Evolutionary conservation across 768 basidiomycete species (phyloP).

Genomic region (Mycena maculata): DNA sequence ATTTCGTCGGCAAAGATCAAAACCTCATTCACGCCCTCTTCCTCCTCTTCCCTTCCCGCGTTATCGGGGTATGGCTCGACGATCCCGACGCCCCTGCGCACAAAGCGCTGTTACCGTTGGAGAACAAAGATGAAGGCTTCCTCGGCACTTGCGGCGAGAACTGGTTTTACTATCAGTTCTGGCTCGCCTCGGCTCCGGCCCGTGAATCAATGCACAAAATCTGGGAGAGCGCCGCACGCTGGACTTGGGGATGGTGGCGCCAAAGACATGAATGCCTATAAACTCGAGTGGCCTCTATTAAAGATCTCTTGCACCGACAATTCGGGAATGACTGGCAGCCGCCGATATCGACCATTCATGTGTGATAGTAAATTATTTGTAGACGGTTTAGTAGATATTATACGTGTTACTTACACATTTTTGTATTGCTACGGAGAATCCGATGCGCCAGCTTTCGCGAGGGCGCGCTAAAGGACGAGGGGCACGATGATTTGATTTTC

Average conservation of each 20-base stretch:
- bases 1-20: conserved; percentile 69
- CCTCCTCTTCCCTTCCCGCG: conserved; percentile 56
- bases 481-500: too few relatives aligned
- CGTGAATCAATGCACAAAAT: conserved; percentile 33
- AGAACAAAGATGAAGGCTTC: conserved; percentile 31
- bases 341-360: conserved; percentile 14
- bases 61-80: conserved; percentile 56
- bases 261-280: conserved; percentile 40
- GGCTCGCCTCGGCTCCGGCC: conserved; percentile 46
- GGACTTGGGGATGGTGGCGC: conserved; percentile 47
- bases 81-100: conserved; percentile 40
- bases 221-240: conserved; percentile 28
- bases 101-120: conserved; percentile 27
- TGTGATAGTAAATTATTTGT: too few relatives aligned
- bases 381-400: too few relatives aligned
- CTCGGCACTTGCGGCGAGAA: conserved; percentile 54
- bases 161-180: conserved; percentile 65
- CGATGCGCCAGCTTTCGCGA: too few relatives aligned
- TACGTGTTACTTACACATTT: too few relatives aligned
- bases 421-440: too few relatives aligned
- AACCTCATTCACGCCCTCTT: conserved; percentile 60
- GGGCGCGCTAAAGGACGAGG: too few relatives aligned
- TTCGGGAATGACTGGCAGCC: conserved; percentile 23
- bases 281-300: conserved; percentile 40
- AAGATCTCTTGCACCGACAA: conserved; percentile 36